Evolutionary conservation across 2,329 filamentous ascomycete genomes (phyloP), one percentile per base, ranked within the genome.

Genomic region (Dendryphion nanum): DNA sequence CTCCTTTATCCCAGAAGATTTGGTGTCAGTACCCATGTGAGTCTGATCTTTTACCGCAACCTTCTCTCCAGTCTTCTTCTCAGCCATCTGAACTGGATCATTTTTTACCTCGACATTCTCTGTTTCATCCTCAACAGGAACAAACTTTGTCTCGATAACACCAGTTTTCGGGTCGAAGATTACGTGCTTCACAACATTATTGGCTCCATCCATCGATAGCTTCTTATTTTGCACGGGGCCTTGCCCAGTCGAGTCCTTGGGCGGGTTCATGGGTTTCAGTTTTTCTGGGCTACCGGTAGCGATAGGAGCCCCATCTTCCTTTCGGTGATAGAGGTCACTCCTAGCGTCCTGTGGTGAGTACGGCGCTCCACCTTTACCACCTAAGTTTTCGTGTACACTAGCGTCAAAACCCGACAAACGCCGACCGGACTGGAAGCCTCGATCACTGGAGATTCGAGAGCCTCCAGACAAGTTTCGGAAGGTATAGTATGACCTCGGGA

Each of bases 301-400:
- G 7, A 24, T n/a, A n/a, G n/a, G n/a, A 10, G 10, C 3, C n/a
- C 10, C 23, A 26, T 26, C 23, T n/a, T 26, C n/a, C 10, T 10
- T 19, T 18, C 33, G 50, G 42, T n/a, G n/a, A n/a, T n/a, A n/a
- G n/a, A 62, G 38, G 44, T 49, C 56, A 48, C 61, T 64, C 42
- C 61, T 58, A 51, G 53, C 61, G 44, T 64, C 61, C 44, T 65
- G 61, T 30, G 61, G 56, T 42, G 61, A 63, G 42, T 65, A 65
- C 10, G 20, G 33, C 16, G 8, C 28, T 7, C 10, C 20, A n/a
- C n/a, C 26, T n/a, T n/a, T n/a, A 18, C 13, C 16, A 13, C 8
- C 12, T 18, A 31, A 15, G 8, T 12, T 10, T 15, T 31, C 10
- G n/a, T n/a, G n/a, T n/a, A n/a, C n/a, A n/a, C n/a, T n/a, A n/a